A percentile compares a stretch with the other conserved stretches of the same genome.
Evolutionary conservation across 179 eudicot species (phyloP).

Genomic region (Vitellaria paradoxa): DNA sequence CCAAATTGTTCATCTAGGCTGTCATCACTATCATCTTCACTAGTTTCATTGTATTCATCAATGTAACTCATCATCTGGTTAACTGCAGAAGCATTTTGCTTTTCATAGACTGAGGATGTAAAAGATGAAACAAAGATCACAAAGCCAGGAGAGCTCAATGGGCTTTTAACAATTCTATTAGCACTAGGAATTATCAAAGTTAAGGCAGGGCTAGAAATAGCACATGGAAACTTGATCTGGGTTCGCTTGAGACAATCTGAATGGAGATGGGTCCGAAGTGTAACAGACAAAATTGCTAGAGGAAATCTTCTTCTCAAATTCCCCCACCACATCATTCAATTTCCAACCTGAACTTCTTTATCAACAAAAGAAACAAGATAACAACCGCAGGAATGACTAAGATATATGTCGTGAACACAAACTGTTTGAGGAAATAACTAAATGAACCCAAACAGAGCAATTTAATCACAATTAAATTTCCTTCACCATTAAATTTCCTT

Average conservation of each 20-base stretch:
- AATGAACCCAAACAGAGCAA: not conserved
- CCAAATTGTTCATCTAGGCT: conserved; percentile 12
- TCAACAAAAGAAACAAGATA: not conserved
- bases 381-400: not conserved
- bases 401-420: not conserved
- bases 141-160: conserved; percentile 17
- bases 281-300: conserved; percentile 19
- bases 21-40: not conserved
- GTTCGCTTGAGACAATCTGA: conserved; percentile 18
- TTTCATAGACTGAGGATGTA: not conserved
- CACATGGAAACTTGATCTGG: conserved; percentile 12
- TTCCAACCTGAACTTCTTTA: not conserved
- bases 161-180: conserved; percentile 3
- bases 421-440: conserved; percentile 1
- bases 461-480: too few relatives aligned
- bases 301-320: conserved; percentile 32
- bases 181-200: conserved; percentile 1
- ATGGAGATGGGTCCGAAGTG: conserved; percentile 13
- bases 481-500: conserved; percentile 33
- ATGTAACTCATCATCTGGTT: conserved; percentile 18
- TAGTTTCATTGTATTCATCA: conserved; percentile 21
- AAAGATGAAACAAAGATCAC: conserved; percentile 25
- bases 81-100: not conserved
- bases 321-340: conserved; percentile 25
- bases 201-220: conserved; percentile 1